phyloP scores from a whole-genome alignment of 2,329 filamentous ascomycete genomes.

The Arachnomyces sp. region DNA sequence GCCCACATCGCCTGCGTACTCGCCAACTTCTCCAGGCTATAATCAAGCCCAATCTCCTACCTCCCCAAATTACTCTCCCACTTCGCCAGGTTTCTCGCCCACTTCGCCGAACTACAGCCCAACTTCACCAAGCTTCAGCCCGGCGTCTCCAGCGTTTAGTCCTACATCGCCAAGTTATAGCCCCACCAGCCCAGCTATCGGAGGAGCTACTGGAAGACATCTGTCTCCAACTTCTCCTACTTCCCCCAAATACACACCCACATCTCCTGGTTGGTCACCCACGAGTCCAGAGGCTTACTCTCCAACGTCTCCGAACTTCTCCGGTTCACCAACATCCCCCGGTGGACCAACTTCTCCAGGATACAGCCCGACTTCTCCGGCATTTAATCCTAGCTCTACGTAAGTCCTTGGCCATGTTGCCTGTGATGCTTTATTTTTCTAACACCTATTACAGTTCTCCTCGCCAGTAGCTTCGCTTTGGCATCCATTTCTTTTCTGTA shows the following conservation, averaged over 20 bases:
- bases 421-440: conserved; percentile 9
- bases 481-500: conserved; percentile 1
- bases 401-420: conserved; percentile 19
- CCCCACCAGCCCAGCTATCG: conserved; percentile 44
- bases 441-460: conserved; percentile 26
- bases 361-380: conserved; percentile 38
- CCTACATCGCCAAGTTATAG: conserved; percentile 53
- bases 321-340: conserved; percentile 37
- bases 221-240: conserved; percentile 40
- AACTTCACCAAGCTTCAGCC: conserved; percentile 49
- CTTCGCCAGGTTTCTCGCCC: conserved; percentile 48
- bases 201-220: conserved; percentile 30
- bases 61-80: conserved; percentile 45
- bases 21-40: conserved; percentile 30
- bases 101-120: conserved; percentile 55
- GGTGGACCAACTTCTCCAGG: conserved; percentile 33
- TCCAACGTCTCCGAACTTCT: conserved; percentile 42
- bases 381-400: conserved; percentile 37
- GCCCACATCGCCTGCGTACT: conserved; percentile 58
- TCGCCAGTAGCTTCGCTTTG: conserved; percentile 27
- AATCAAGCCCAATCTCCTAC: conserved; percentile 62
- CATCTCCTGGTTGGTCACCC: conserved; percentile 44
- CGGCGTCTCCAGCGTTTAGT: conserved; percentile 43
- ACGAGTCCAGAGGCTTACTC: conserved; percentile 43
- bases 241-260: conserved; percentile 48